Percentiles rank a stretch among this genome's conserved stretches.
Evolutionary conservation across 1,139 yeast species (phyloP).

Genomic region (Ashbya aceris): DNA sequence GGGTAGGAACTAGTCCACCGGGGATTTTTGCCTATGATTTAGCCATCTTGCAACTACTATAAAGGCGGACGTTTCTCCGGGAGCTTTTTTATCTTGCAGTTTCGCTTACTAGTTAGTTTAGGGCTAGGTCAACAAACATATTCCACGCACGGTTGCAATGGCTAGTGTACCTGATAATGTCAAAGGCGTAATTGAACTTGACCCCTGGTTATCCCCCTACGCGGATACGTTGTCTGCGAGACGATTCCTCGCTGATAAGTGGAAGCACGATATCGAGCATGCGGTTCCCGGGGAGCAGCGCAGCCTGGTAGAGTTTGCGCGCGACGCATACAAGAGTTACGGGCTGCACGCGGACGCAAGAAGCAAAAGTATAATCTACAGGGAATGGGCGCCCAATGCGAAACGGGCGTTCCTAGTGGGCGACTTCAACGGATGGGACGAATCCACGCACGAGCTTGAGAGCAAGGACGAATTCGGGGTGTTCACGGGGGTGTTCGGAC

Average conservation of each 20-base stretch:
- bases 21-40: no score
- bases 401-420: constrained; percentile 66
- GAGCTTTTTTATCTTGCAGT: no score
- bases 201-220: constrained; percentile 84
- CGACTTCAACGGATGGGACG: constrained; percentile 82
- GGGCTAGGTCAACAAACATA: no score
- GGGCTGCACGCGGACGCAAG: constrained; percentile 60
- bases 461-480: constrained; percentile 54
- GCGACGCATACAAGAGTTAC: constrained; percentile 50
- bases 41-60: no score
- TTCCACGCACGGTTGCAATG: no score
- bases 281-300: constrained; percentile 26
- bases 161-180: constrained; percentile 32
- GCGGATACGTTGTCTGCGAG: constrained; percentile 51
- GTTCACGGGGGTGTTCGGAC: constrained; percentile 52
- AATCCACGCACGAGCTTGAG: constrained; percentile 44
- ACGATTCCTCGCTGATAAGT: constrained; percentile 46
- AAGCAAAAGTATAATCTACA: constrained; percentile 48
- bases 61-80: no score
- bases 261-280: constrained; percentile 35
- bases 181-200: constrained; percentile 55
- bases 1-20: no score
- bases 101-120: no score
- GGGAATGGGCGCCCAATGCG: constrained; percentile 91
- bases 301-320: constrained; percentile 36